Conservation (phyloP, 805 yeast species). For the Schizosaccharomyces octosporus region DNA sequence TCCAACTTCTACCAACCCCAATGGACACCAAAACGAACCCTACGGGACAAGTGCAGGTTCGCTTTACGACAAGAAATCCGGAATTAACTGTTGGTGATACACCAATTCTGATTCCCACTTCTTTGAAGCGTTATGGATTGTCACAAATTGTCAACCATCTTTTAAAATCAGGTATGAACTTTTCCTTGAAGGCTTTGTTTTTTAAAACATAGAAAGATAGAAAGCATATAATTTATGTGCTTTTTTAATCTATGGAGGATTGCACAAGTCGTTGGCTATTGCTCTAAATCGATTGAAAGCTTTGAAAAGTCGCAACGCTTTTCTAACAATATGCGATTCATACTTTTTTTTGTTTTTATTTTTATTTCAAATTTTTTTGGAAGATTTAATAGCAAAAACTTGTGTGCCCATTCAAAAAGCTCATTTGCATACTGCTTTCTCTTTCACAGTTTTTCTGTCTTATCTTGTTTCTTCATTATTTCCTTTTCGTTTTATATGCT, state of each 20-base stretch:
- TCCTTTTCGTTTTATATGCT: background rate
- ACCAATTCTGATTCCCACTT: conserved; percentile 70
- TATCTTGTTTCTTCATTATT: background rate
- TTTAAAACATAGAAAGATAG: no score
- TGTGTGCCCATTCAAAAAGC: no score
- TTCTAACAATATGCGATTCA: no score
- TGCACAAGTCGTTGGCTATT: no score
- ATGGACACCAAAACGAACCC: background rate
- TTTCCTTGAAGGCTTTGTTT: background rate
- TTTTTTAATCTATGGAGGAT: no score
- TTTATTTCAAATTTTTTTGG: no score
- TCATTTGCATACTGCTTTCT: background rate
- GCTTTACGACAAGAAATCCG: conserved; percentile 61
- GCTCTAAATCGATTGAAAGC: no score
- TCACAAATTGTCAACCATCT: conserved; percentile 90
- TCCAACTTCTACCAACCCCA: background rate
- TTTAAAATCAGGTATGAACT: conserved; percentile 17
- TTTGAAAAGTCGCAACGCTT: no score
- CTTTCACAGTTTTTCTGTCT: background rate
- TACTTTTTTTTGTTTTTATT: no score
- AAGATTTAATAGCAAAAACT: no score
- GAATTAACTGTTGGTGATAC: conserved; percentile 47
- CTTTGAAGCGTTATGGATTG: conserved; percentile 69
- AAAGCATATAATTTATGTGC: no score
- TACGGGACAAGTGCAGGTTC: conserved; percentile 2